A percentile compares a stretch with the other conserved stretches of the same genome.
Evolutionary conservation across 1,284 basidiomycete species (phyloP).

Genomic region (Pseudozyma sp.): DNA sequence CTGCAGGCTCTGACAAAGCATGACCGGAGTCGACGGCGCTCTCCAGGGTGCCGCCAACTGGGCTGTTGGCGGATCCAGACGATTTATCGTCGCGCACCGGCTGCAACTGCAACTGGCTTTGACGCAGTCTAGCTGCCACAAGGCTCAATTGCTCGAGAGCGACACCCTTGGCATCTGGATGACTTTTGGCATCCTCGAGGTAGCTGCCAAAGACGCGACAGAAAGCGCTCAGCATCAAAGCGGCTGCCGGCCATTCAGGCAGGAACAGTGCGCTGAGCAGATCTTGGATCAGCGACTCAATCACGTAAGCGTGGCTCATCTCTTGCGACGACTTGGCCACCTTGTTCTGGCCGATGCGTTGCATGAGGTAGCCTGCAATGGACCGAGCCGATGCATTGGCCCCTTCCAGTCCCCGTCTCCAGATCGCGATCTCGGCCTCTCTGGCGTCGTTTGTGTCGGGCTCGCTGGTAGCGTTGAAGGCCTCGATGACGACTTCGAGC

Average conservation of each 20-base stretch:
- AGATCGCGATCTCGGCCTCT: constrained; percentile 37
- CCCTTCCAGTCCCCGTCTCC: constrained; percentile 51
- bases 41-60: neutral
- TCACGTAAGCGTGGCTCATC: constrained; percentile 79
- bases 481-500: constrained; percentile 40
- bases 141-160: constrained; percentile 91
- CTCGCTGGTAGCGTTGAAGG: constrained; percentile 28
- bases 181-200: constrained; percentile 79
- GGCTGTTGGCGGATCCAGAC: neutral
- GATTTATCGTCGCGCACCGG: neutral
- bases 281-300: constrained; percentile 89
- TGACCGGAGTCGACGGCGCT: neutral
- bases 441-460: constrained; percentile 19
- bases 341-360: constrained; percentile 69
- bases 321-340: constrained; percentile 55
- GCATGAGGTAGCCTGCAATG: constrained; percentile 84
- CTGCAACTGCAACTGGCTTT: constrained; percentile 36
- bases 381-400: constrained; percentile 72
- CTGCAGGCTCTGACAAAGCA: neutral
- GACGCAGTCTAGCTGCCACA: constrained; percentile 84
- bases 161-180: constrained; percentile 75
- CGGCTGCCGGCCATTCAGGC: constrained; percentile 96
- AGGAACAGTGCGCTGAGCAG: constrained; percentile 88
- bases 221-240: constrained; percentile 73
- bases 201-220: constrained; percentile 50